Conservation (phyloP, 495 filamentous ascomycete species). For the Podospora pseudocomata region DNA sequence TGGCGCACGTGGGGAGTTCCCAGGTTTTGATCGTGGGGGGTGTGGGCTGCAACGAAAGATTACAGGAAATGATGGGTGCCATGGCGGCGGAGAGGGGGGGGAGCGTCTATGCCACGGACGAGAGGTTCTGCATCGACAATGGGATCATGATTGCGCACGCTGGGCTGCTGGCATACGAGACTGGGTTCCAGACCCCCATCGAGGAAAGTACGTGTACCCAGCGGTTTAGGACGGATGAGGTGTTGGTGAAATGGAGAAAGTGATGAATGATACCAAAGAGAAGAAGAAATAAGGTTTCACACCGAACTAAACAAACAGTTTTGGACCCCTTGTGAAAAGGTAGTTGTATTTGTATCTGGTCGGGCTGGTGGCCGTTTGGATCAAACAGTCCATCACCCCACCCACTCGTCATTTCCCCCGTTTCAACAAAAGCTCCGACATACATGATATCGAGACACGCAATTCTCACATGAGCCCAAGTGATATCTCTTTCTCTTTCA, state of each 20-base stretch:
- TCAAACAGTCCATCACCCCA: not conserved
- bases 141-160: slow-evolving; percentile 99
- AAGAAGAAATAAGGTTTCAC: not conserved
- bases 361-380: not conserved
- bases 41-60: slow-evolving; percentile 93
- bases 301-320: not conserved
- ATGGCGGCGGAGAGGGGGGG: slow-evolving; percentile 93
- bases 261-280: slow-evolving; percentile 23
- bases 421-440: not conserved
- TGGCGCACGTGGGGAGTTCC: slow-evolving; percentile 90
- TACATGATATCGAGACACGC: not conserved
- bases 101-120: slow-evolving; percentile 89
- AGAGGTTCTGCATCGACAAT: slow-evolving; percentile 98
- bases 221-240: slow-evolving; percentile 91
- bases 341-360: not conserved
- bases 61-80: slow-evolving; percentile 97
- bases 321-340: not conserved
- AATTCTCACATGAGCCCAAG: not conserved
- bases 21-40: slow-evolving; percentile 95
- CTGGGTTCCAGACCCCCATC: slow-evolving; percentile 69
- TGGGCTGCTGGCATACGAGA: slow-evolving; percentile 76
- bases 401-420: not conserved
- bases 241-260: slow-evolving; percentile 86
- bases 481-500: not conserved
- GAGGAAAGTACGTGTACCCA: slow-evolving; percentile 89